Evolutionary conservation across 345 rosid species (phyloP), one percentile per base, ranked within the genome.

Genomic region (Rhizophora mangle): DNA sequence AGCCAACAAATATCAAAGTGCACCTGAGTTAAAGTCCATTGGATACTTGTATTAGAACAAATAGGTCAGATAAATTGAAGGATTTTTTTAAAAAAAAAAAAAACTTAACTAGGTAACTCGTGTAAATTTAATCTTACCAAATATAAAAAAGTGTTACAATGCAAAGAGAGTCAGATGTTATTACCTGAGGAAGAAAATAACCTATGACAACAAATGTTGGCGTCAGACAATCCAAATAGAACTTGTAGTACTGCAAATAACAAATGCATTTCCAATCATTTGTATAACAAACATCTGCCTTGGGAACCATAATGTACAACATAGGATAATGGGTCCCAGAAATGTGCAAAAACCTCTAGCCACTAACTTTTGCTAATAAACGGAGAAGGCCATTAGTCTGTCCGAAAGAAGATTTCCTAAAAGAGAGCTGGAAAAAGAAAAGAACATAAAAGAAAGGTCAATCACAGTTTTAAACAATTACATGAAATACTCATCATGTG

Each of bases 121-220:
- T 13, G 5, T 43, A 43, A 43, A 13, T 13, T 43, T 43, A 43
- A 43, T 43, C 49, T 15, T 3, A 43, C 18, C 18, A 43, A 43
- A 61, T 61, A 61, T 61, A 26, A 2, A 8, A 21, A 56, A 56
- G 29, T 22, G 18, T 10, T 24, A 5, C 5, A 56, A 56, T 10
- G 60, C 24, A 24, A 56, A 56, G 60, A 26, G 10, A 56, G 16
- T 24, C 24, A 15, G 29, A 56, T 56, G 30, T 24, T 55, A 11
- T 72, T 83, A 91, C 96, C 93, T 89, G 96, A 49, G 97, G 97
- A 79, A 91, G 82, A 71, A 60, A 82, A 72, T 58, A 82, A 54
- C 87, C 73, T 20, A 82, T 74, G 66, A 64, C 34, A 56, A 87
- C 70, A 34, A 89, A 57, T 73, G 85, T 82, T 37, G 74, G 59